Evolutionary conservation across 805 yeast genomes (phyloP), one percentile per base, ranked within the genome.

Genomic region (Cyberlindnera xylosilytica): DNA sequence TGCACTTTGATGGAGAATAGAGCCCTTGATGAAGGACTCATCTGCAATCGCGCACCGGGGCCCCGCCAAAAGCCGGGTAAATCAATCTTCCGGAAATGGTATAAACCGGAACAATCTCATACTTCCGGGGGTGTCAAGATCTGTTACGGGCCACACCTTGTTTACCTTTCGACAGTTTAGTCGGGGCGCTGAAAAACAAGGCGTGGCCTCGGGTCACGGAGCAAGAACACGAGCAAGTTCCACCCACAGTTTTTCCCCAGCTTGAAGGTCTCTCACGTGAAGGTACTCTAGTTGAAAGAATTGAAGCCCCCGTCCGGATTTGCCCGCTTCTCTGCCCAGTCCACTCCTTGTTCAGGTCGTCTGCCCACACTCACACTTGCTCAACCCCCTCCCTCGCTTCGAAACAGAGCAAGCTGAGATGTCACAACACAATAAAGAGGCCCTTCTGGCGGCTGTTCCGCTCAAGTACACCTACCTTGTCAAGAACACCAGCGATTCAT

Each of bases 401-500:
- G n/a, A n/a, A 11, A 11, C 7, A 20, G 12, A 7, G 23, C 12
- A 29, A 15, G 9, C 28, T 6, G 10, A 10, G 17, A 28, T 20
- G 19, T 16, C 13, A 6, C 11, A 17, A 19, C 7, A 26, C 18
- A 12, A 9, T 6, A 20, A 9, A 9, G 16, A 20, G 29, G 8
- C 28, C 13, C 20, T 39, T n/a, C 27, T 45, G 4, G 50, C 50
- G 2, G 26, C 47, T 4, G 41, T 50, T 11, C 56, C 58, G 2
- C 41, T 57, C 27, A 48, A 46, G 32, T 57, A 58, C 42, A 47
- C 54, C 1, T 56, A 47, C 30, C 38, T 53, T 4, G 24, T 54
- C 7, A 49, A 42, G 31, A 34, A 45, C 20, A 16, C n/a, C 29
- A 7, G 26, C 4, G n/a, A 32, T 4, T 16, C 35, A 2, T 50